Evolutionary conservation across 176 grass and related monocot genomes (phyloP).

Genomic region (Musa schizocarpa): DNA sequence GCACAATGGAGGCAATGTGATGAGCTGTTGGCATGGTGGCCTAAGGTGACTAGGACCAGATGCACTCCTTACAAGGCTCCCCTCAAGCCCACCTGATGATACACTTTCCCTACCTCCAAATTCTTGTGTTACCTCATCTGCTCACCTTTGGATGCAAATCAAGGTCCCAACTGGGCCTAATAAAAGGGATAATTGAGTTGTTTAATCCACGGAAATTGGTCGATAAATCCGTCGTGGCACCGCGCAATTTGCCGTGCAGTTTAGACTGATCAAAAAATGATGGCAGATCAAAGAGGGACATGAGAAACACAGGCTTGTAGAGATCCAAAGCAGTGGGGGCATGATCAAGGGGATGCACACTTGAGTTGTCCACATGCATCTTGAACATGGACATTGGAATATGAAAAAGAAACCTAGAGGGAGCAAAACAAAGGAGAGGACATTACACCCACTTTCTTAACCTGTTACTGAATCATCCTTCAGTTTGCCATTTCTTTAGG

Average conservation of each 20-base stretch:
- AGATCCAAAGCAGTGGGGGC: background rate
- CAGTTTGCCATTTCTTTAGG: conserved; percentile 11
- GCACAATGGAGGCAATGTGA: background rate
- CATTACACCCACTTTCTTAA: too few species aligned
- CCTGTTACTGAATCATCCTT: conserved; percentile 11
- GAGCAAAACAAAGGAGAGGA: background rate
- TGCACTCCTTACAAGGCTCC: background rate
- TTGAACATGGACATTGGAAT: background rate
- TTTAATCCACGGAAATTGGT: too few species aligned
- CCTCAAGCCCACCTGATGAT: background rate
- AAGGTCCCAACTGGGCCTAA: too few species aligned
- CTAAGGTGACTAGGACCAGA: background rate
- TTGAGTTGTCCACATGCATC: background rate
- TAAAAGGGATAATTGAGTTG: too few species aligned
- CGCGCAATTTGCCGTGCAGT: too few species aligned
- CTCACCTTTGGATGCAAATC: too few species aligned
- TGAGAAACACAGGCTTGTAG: background rate
- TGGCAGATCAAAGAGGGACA: background rate
- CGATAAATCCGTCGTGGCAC: too few species aligned
- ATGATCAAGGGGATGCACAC: background rate
- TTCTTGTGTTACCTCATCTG: background rate
- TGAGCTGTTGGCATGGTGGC: conserved; percentile 3
- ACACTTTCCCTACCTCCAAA: background rate
- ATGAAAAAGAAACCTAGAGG: background rate
- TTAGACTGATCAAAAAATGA: background rate